These are phyloP conservation scores for Dendrobium chrysotoxum DNA, from an alignment of 106 monocot genomes.

Conservation along the genomic window DNA sequence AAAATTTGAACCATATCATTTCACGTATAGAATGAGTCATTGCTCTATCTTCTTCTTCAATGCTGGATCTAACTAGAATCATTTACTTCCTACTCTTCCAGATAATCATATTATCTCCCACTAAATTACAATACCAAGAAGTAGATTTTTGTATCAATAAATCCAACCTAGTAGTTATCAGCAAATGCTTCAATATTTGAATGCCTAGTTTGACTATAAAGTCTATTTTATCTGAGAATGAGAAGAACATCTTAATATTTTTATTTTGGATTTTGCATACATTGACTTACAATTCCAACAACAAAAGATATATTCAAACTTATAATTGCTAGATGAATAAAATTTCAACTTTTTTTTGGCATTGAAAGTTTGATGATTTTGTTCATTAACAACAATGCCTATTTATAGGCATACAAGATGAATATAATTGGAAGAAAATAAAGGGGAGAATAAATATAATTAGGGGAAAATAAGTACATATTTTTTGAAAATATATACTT, in stretches of 20 bases:
- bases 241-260: not conserved
- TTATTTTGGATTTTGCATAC: not conserved
- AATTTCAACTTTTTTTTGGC: too few relatives aligned
- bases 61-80: not conserved
- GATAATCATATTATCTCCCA: not conserved
- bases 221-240: not conserved
- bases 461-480: too few relatives aligned
- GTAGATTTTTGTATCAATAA: not conserved
- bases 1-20: too few relatives aligned
- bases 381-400: too few relatives aligned
- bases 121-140: not conserved
- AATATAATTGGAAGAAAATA: too few relatives aligned
- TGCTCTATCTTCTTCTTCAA: too few relatives aligned
- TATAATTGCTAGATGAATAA: not conserved
- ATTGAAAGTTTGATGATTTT: not conserved
- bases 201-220: too few relatives aligned
- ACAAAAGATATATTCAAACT: not conserved
- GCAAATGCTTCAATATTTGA: too few relatives aligned
- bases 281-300: not conserved
- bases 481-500: too few relatives aligned
- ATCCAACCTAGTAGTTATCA: not conserved
- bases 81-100: not conserved
- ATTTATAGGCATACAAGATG: too few relatives aligned
- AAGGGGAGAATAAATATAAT: too few relatives aligned
- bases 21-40: too few relatives aligned